Base-by-base conservation (phyloP, 169 alveolate species). In the Neospora caninum region DNA sequence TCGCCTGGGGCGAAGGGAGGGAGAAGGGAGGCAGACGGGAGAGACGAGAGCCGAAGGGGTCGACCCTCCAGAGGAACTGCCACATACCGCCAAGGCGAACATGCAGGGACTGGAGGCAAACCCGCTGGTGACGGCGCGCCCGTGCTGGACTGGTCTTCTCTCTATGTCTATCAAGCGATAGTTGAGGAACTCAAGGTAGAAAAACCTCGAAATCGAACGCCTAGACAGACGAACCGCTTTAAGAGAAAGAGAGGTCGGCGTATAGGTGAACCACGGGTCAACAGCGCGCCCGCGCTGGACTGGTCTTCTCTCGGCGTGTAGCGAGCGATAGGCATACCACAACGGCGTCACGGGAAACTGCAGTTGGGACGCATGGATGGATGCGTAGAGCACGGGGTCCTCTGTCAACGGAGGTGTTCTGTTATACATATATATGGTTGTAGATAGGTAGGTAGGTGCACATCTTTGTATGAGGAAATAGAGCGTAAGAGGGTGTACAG, bases 111-210 rank as follows among this genome's bases (percentile, higher is more conserved):
- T 29, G 80, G 41, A n/a, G 80, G 80, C 31, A 25, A 69, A n/a
- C 73, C 7, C 73, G 73, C 73, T 9, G 73, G 7, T 10, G 73
- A 64, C 73, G 34, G 73, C 31, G 34, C 73, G 16, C 73, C 73
- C 73, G 73, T 29, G n/a, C 67, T 82, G 25, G 45, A 49, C 34
- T 84, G 91, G 91, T 16, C 38, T 13, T 31, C 42, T 10, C 91
- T 84, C 80, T 84, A 84, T 29, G 91, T 84, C 45, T 84, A 84
- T 34, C 70, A 43, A 25, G 41, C 53, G 42, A 42, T 84, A 9
- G 49, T 84, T 45, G 49, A 49, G n/a, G 91, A 84, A 25, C 91
- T 84, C 91, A 84, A 84, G 91, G 91, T 84, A 64, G 43, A n/a
- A 34, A 41, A 73, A 9, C 80, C n/a, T 64, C 16, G 73, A 64